Base-by-base conservation (phyloP, 306 rosid species). In the Lathyrus aphaca region DNA sequence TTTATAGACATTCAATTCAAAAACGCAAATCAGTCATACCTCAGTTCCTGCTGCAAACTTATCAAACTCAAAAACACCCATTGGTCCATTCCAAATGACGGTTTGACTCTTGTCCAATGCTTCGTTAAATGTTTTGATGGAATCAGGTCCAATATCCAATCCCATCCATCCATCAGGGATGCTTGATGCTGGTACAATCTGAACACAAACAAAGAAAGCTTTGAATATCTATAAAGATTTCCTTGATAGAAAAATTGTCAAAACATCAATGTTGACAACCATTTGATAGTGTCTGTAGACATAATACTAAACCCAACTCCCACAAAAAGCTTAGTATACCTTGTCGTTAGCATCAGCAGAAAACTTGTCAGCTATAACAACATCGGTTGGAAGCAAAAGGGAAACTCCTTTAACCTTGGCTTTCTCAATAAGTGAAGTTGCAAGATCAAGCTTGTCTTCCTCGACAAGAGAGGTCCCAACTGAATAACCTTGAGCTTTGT, bases 141-240 rank as follows among this genome's bases (percentile, higher is more conserved):
- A 85, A 66, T 93, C 97, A 13, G 98, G 96, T 13, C 98, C 98
- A 51, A 93, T 83, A 80, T 93, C 98, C 86, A 93, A 90, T 16
- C 98, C 98, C 98, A 93, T 88, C 98, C 98, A 93, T 7, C 94
- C 94, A 39, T 90, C 98, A 2, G 96, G 97, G 32, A 93, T 93
- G 71, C 77, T 74, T 17, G 97, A 77, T 5, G 97, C 96, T 35
- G 93, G 87, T 64, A 93, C 98, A 81, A 43, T 19, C 98, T 93
- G 83, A 68, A 77, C 49, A 54, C 43, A 82, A 14, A 59, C 62
- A 32, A 23, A 67, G 25, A 55, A 13, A 13, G 61, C n/a, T 35
- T 58, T 58, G 6, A 40, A 43, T 15, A 56, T 8, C 15, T 30
- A 29, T 29, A 10, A 30, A 38, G 6, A 45, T 69, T 38, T 69